phyloP scores from a whole-genome alignment of 768 basidiomycete species.

The Russula foetens region DNA sequence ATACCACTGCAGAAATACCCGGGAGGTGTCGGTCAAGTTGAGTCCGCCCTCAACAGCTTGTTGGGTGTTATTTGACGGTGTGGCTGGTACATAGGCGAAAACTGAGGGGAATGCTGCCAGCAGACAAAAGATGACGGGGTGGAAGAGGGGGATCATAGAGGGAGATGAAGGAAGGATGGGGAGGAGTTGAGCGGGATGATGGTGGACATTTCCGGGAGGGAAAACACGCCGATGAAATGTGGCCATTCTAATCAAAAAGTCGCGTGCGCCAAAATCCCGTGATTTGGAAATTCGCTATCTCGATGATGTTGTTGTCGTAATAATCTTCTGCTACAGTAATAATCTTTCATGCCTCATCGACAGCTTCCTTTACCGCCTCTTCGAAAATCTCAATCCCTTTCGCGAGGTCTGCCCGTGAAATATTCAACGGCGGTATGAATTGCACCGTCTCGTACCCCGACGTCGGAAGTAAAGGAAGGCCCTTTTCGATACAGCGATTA shows the following conservation, averaged over 20 bases:
- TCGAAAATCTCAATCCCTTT: too few species aligned
- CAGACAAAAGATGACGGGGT: not conserved
- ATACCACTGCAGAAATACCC: slow-evolving; percentile 55
- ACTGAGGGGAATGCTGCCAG: slow-evolving; percentile 13
- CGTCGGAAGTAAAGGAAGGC: too few species aligned
- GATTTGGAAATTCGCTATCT: not conserved
- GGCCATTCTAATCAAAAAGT: not conserved
- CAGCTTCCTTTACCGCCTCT: too few species aligned
- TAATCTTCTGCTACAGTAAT: too few species aligned
- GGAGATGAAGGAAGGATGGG: not conserved
- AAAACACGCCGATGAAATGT: not conserved
- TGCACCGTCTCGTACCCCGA: too few species aligned
- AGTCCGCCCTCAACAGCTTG: slow-evolving; percentile 34
- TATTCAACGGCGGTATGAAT: too few species aligned
- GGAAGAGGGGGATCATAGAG: not conserved
- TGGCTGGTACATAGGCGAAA: slow-evolving; percentile 61
- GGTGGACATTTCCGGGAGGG: not conserved
- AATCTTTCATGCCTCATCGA: too few species aligned
- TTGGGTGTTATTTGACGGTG: slow-evolving; percentile 56
- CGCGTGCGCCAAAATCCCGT: not conserved
- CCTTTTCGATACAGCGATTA: too few species aligned
- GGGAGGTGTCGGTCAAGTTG: slow-evolving; percentile 50
- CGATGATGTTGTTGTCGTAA: too few species aligned
- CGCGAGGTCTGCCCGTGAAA: too few species aligned
- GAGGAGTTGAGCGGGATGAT: not conserved